Base-by-base conservation (phyloP, 1,139 yeast genomes). In the Suhomyces bribrorum region DNA sequence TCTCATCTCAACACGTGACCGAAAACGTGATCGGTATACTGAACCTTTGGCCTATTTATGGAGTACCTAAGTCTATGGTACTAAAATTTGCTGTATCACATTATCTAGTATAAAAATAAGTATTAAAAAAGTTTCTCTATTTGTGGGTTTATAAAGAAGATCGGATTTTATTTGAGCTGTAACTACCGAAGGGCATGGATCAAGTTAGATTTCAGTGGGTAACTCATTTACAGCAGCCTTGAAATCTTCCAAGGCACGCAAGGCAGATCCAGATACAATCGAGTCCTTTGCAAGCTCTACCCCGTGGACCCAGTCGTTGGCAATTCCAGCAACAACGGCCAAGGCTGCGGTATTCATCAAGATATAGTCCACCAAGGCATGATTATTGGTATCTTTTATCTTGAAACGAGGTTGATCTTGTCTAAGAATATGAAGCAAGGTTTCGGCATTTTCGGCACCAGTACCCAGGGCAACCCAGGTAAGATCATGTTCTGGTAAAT, bases 271-370 rank as follows among this genome's bases (percentile, higher is more conserved):
- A 3, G 79, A 68, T 11, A 56, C 56, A 29, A 92, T 84, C 32
- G 94, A 75, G 33, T 74, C 64, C 48, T 79, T 76, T 1, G 97
- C 98, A 31, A 81, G 56, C 40, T 67, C 69, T 5, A 88, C 94
- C 12, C 97, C 98, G 13, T 79, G 76, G 43, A 70, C 75, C 90
- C 94, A 90, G 49, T 76, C 66, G 14, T 61, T 59, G 2, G 89
- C 81, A 3, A 71, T 57, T 2, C 95, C 95, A 13, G 86, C 75
- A 14, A 89, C 79, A 27, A 84, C 86, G 1, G 94, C 92, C 43
- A 92, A 66, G 0, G 96, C 95, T 5, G 92, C 92, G 28, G 94
- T 74, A 59, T 92, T 92, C 75, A 92, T 65, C 44, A 90, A 62
- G 14, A 92, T 92, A 62, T 89, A 92, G 63, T 92, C 96, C 37